phyloP scores from a whole-genome alignment of 2,329 filamentous ascomycete species.

The Ophioceras dolichostomum region DNA sequence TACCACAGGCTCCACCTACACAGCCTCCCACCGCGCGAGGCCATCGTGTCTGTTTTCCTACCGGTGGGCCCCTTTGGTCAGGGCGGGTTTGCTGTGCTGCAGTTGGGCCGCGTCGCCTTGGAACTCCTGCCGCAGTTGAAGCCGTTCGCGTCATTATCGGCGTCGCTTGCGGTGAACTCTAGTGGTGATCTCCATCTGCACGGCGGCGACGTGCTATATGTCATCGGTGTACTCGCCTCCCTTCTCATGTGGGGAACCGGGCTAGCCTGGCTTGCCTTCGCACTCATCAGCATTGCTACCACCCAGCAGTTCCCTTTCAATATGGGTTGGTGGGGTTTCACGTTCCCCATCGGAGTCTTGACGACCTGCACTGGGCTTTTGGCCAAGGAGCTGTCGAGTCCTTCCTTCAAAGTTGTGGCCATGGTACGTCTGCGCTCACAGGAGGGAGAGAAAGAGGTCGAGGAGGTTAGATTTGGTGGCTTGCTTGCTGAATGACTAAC shows the following conservation, averaged over 20 bases:
- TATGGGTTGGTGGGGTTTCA: constrained; percentile 26
- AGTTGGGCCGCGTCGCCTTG: constrained; percentile 10
- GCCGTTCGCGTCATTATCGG: constrained; percentile 6
- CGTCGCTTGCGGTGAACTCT: too few species aligned
- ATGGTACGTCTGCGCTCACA: too few species aligned
- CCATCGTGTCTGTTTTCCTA: constrained; percentile 50
- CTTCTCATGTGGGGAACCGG: constrained; percentile 21
- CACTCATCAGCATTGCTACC: constrained; percentile 14
- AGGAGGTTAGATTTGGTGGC: too few species aligned
- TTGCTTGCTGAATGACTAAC: background rate
- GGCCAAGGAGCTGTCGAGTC: constrained; percentile 26
- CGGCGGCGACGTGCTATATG: constrained; percentile 41
- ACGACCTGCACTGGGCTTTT: constrained; percentile 26
- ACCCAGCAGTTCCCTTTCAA: constrained; percentile 24
- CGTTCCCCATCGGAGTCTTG: constrained; percentile 23
- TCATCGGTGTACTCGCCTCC: constrained; percentile 28
- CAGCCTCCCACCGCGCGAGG: constrained; percentile 52
- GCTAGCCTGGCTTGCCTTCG: constrained; percentile 20
- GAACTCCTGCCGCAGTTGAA: background rate
- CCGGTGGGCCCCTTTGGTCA: constrained; percentile 51
- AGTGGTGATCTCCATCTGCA: too few species aligned
- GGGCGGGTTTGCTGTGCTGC: constrained; percentile 40
- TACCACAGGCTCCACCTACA: constrained; percentile 57
- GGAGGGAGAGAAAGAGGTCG: too few species aligned
- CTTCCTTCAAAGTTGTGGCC: constrained; percentile 26